Base-by-base conservation (phyloP, 352 stramenopile genomes). In the Pythium coloratum region DNA sequence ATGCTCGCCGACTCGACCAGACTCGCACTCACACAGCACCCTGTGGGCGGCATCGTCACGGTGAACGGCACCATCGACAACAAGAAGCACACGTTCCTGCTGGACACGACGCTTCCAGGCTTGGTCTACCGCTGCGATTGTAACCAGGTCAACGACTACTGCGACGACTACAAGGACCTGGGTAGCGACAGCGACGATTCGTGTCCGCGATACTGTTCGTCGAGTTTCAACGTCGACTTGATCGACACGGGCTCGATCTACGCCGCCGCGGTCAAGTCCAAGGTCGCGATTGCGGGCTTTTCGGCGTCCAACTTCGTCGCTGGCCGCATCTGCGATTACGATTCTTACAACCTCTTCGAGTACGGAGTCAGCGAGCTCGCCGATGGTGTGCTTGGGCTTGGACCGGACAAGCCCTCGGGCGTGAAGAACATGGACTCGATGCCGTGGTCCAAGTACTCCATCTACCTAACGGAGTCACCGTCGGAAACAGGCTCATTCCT, bases 401-500 rank as follows among this genome's bases (percentile, higher is more conserved):
- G 59, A 14, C 46, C 59, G 1, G 46, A n/a, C 18, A 14, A 51
- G 16, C 32, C 49, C 13, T 40, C 8, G 10, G 5, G 4, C 13
- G 30, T 24, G 6, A 32, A 10, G 30, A 66, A 59, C 18, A 20
- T 66, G 16, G 46, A 57, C 38, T 40, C 32, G 6, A 30, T 66
- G 28, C 59, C 59, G n/a, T 66, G 59, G 59, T 59, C 59, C 59
- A 66, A 58, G 47, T 66, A 59, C 59, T 66, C 59, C 32, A 49
- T 66, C 34, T 50, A 46, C 47, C 47, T 66, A 9, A 58, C 47
- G 16, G 57, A 66, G 34, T 34, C 18, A 2, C 3, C 16, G 26
- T 8, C 7, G 3, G 59, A 66, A 2, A 13, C n/a, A n/a, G 59
- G 59, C 5, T 66, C 49, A 10, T 66, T 66, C 34, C 20, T 59